These are phyloP conservation scores for Dactylellina sp. DNA, from an alignment of 2,329 filamentous ascomycete species.

Conservation along the genomic window DNA sequence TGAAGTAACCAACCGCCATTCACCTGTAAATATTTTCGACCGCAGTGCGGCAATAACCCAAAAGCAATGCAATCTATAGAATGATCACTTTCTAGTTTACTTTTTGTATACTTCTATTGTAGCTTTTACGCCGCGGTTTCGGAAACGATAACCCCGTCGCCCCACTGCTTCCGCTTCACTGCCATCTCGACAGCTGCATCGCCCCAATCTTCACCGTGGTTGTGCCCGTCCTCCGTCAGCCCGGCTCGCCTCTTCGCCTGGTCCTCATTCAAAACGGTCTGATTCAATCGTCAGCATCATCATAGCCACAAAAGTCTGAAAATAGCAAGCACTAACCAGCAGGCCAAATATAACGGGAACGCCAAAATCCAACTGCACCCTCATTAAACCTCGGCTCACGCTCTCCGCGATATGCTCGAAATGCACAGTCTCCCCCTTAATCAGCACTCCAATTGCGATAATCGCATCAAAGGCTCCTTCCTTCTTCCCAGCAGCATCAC, in stretches of 20 bases:
- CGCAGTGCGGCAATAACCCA: neutral
- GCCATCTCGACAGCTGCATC: slow-evolving; percentile 93
- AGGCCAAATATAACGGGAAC: slow-evolving; percentile 93
- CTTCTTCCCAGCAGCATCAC: slow-evolving; percentile 58
- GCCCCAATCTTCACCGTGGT: slow-evolving; percentile 98
- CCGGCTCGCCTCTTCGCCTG: slow-evolving; percentile 89
- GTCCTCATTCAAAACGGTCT: slow-evolving; percentile 88
- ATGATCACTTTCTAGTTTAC: neutral
- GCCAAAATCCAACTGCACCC: slow-evolving; percentile 87
- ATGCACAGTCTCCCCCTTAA: slow-evolving; percentile 99
- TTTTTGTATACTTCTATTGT: neutral
- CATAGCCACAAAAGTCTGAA: neutral
- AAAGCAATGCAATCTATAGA: slow-evolving; percentile 4
- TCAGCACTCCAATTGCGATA: slow-evolving; percentile 93
- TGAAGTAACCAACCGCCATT: slow-evolving; percentile 3
- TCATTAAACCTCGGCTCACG: slow-evolving; percentile 92
- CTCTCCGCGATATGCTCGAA: slow-evolving; percentile 98
- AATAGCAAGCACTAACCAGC: slow-evolving; percentile 39
- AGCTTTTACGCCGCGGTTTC: slow-evolving; percentile 27
- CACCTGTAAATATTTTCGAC: slow-evolving; percentile 3
- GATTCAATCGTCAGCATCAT: neutral
- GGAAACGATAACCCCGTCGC: slow-evolving; percentile 69
- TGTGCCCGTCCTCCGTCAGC: slow-evolving; percentile 76
- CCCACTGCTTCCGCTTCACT: slow-evolving; percentile 86
- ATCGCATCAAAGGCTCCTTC: slow-evolving; percentile 86